Evolutionary conservation across 1,284 basidiomycete species (phyloP).

Genomic region (Moesziomyces antarcticus): DNA sequence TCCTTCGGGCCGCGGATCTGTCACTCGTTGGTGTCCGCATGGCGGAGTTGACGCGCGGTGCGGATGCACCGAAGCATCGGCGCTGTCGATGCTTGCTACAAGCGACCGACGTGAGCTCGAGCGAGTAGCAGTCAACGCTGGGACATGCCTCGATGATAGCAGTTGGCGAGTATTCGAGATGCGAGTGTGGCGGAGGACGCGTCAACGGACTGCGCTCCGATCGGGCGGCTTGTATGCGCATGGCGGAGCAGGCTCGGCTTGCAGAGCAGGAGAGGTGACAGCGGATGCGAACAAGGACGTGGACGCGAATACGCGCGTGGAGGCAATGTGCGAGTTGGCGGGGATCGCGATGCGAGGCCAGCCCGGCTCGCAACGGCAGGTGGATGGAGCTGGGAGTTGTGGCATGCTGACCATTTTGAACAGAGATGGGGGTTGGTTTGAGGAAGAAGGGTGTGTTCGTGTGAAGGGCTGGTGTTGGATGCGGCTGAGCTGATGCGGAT

Average conservation of each 20-base stretch:
- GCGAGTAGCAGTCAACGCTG: background rate
- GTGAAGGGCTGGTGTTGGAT: background rate
- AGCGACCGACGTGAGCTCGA: background rate
- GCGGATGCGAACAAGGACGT: background rate
- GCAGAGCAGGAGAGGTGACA: background rate
- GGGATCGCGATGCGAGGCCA: conserved; percentile 13
- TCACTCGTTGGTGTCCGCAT: no score
- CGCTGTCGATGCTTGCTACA: background rate
- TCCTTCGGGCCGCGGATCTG: no score
- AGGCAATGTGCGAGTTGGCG: background rate
- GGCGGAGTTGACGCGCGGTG: no score
- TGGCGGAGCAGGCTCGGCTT: no score
- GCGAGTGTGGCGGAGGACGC: background rate
- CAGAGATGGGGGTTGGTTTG: conserved; percentile 6
- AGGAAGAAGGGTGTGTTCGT: background rate
- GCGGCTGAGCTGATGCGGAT: background rate
- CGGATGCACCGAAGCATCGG: background rate
- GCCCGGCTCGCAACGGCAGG: conserved; percentile 3
- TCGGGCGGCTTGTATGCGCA: no score
- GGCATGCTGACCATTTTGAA: conserved; percentile 41
- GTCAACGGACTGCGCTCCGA: background rate
- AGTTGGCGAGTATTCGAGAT: background rate
- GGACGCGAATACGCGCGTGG: background rate
- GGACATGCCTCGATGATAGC: background rate
- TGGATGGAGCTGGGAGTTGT: conserved; percentile 13